These are phyloP conservation scores for Aspergillus hancockii DNA, from an alignment of 495 filamentous ascomycete genomes.

Conservation along the genomic window DNA sequence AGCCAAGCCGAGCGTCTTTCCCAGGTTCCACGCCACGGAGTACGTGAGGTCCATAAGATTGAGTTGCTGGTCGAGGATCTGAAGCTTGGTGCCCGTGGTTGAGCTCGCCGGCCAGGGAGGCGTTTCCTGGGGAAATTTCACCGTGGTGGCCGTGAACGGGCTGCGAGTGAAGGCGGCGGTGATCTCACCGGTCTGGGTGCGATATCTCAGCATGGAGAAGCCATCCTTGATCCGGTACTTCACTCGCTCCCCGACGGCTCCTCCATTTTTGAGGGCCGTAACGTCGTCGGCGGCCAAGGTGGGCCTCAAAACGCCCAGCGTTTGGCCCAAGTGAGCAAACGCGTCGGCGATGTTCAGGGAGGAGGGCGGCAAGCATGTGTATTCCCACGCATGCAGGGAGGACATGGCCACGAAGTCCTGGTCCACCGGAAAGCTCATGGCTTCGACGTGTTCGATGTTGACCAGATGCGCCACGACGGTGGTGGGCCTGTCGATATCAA, in stretches of 20 bases:
- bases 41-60: slow-evolving; percentile 55
- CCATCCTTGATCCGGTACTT: slow-evolving; percentile 17
- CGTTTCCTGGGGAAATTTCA: not conserved
- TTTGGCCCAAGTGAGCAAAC: slow-evolving; percentile 20
- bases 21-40: slow-evolving; percentile 50
- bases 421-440: not conserved
- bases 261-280: slow-evolving; percentile 5
- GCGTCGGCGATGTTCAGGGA: slow-evolving; percentile 31
- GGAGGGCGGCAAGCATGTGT: slow-evolving; percentile 37
- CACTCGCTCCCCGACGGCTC: not conserved
- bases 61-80: slow-evolving; percentile 45
- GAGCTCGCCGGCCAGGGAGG: not conserved
- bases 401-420: slow-evolving; percentile 32
- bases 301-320: not conserved
- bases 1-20: slow-evolving; percentile 32
- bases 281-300: slow-evolving; percentile 9
- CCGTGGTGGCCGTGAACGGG: not conserved
- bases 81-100: slow-evolving; percentile 25
- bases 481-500: slow-evolving; percentile 19
- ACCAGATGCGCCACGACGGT: slow-evolving; percentile 38
- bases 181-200: slow-evolving; percentile 14
- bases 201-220: slow-evolving; percentile 37
- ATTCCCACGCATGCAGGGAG: slow-evolving; percentile 48
- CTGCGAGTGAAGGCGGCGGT: slow-evolving; percentile 2
- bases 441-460: slow-evolving; percentile 34